Evolutionary conservation across 2,329 filamentous ascomycete species (phyloP).

Genomic region (Colletotrichum caudatum): DNA sequence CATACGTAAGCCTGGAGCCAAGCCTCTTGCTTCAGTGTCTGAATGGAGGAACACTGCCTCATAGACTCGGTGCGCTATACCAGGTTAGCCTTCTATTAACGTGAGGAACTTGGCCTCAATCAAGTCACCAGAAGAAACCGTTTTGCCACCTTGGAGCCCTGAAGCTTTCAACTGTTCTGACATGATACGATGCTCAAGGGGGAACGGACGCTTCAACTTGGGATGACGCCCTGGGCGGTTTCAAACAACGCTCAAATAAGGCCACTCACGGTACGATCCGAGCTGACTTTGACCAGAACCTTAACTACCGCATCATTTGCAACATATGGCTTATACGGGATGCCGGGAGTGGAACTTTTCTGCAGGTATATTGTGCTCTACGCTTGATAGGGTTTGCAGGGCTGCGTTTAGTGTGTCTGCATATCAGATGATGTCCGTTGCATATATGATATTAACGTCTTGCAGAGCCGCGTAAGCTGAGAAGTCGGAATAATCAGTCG

Average conservation of each 20-base stretch:
- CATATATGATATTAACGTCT: background rate
- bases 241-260: slow-evolving; percentile 20
- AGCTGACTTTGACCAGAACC: slow-evolving; percentile 10
- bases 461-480: background rate
- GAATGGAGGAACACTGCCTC: background rate
- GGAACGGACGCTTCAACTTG: slow-evolving; percentile 9
- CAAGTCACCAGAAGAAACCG: background rate
- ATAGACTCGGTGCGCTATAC: background rate
- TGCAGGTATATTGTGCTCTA: background rate
- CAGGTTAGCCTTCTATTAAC: background rate
- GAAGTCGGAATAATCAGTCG: background rate
- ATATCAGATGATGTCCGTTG: background rate
- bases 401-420: background rate
- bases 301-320: background rate
- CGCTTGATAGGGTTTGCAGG: slow-evolving; percentile 7
- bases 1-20: background rate
- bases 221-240: slow-evolving; percentile 11
- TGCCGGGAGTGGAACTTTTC: background rate
- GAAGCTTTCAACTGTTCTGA: background rate
- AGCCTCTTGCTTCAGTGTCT: no score
- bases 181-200: background rate
- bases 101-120: background rate
- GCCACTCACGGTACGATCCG: slow-evolving; percentile 9
- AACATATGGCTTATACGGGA: background rate
- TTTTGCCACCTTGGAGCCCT: background rate